phyloP scores from a whole-genome alignment of 208 protist species.

The Trypanosoma grayi region DNA sequence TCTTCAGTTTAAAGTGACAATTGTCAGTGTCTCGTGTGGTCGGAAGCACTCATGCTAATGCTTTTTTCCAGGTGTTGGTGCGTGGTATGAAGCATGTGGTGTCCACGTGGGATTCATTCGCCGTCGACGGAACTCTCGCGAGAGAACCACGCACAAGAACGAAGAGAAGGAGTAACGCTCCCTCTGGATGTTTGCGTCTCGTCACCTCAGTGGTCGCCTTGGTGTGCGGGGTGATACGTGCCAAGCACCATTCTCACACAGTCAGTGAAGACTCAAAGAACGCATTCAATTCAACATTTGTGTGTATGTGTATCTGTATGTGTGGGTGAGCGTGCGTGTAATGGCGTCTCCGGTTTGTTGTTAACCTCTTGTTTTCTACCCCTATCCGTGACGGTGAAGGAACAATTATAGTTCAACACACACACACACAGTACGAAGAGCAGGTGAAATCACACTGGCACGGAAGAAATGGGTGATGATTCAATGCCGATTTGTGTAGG shows the following conservation, averaged over 20 bases:
- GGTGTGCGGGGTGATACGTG: not conserved
- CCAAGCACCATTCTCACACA: not conserved
- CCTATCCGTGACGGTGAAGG: not conserved
- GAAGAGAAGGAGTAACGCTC: not conserved
- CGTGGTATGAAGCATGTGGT: slow-evolving; percentile 6
- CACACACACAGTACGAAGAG: not conserved
- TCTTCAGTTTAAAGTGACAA: slow-evolving; percentile 12
- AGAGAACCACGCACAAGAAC: not conserved
- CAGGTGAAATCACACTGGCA: not conserved
- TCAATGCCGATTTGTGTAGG: slow-evolving; percentile 46
- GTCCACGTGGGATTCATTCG: slow-evolving; percentile 16
- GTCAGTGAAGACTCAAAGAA: not conserved
- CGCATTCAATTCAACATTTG: too few relatives aligned
- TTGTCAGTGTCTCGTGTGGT: slow-evolving; percentile 22
- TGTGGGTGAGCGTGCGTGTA: too few relatives aligned
- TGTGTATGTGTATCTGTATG: slow-evolving; percentile 11
- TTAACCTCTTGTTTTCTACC: slow-evolving; percentile 7
- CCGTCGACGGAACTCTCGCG: not conserved
- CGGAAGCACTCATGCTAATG: slow-evolving; percentile 16
- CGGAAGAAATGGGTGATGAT: slow-evolving; percentile 4
- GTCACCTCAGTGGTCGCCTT: not conserved
- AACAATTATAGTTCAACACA: too few relatives aligned
- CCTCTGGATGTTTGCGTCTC: slow-evolving; percentile 1
- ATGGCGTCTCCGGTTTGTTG: not conserved
- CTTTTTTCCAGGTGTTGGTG: slow-evolving; percentile 11